Evolutionary conservation across 2,329 filamentous ascomycete genomes (phyloP).

Genomic region (Xylariaceae sp.): DNA sequence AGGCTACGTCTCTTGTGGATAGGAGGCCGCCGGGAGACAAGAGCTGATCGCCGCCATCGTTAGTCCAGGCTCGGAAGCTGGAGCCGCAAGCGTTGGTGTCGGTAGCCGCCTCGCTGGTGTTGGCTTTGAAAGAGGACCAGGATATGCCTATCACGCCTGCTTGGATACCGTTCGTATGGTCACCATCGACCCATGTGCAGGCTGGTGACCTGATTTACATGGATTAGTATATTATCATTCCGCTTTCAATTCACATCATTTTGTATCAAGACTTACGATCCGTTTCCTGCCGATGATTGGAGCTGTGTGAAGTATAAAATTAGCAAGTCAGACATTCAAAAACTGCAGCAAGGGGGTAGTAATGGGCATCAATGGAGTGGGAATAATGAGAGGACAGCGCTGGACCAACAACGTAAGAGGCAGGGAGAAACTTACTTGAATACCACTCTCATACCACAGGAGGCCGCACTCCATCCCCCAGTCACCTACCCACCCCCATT

Average conservation of each 20-base stretch:
- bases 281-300: not conserved
- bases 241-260: not conserved
- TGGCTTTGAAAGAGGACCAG: conserved; percentile 5
- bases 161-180: conserved; percentile 11
- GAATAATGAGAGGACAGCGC: too few species aligned
- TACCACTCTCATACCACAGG: conserved; percentile 3
- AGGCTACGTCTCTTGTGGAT: not conserved
- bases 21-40: not conserved
- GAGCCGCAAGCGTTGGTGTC: conserved; percentile 5
- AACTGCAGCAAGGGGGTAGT: too few species aligned
- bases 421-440: not conserved
- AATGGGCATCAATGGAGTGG: not conserved
- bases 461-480: conserved; percentile 7
- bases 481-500: conserved; percentile 11
- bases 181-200: conserved; percentile 12
- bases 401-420: too few species aligned
- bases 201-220: conserved; percentile 1
- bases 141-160: conserved; percentile 4
- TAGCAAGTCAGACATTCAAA: too few species aligned
- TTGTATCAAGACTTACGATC: not conserved
- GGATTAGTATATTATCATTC: not conserved
- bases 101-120: not conserved
- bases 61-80: conserved; percentile 5
- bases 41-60: not conserved
- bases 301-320: not conserved